A percentile compares a stretch with the other conserved stretches of the same genome.
These are phyloP conservation scores for Monilinia vaccinii-corymbosi DNA, from an alignment of 2,329 filamentous ascomycete species.

Conservation along the genomic window DNA sequence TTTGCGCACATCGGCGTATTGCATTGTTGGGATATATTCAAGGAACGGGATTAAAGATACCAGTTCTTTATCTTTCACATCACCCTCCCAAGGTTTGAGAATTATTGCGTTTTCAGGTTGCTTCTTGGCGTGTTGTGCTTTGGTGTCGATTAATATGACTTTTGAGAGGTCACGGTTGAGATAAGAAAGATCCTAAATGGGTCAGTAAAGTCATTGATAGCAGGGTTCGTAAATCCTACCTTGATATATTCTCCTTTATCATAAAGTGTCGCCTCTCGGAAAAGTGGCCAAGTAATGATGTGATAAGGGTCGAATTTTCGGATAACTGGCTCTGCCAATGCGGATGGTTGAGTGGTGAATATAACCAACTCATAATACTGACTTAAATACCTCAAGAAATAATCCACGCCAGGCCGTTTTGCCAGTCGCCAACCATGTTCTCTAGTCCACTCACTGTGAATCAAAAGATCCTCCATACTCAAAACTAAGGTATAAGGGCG, in stretches of 20 bases:
- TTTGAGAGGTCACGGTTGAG: slow-evolving; percentile 94
- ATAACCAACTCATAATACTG: slow-evolving; percentile 98
- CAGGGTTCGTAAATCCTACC: slow-evolving; percentile 39
- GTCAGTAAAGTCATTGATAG: slow-evolving; percentile 19
- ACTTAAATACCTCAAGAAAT: slow-evolving; percentile 92
- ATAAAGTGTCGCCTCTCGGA: slow-evolving; percentile 93
- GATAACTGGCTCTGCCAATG: slow-evolving; percentile 77
- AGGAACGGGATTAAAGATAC: slow-evolving; percentile 91
- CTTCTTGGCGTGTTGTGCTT: slow-evolving; percentile 68
- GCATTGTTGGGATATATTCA: slow-evolving; percentile 94
- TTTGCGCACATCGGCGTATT: slow-evolving; percentile 76
- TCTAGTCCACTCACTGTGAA: slow-evolving; percentile 90
- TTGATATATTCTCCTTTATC: slow-evolving; percentile 95
- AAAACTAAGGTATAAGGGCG: slow-evolving; percentile 89
- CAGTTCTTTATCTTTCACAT: slow-evolving; percentile 74
- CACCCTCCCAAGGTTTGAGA: slow-evolving; percentile 80
- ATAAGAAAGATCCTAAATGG: slow-evolving; percentile 77
- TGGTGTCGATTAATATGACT: slow-evolving; percentile 88
- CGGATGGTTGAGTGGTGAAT: slow-evolving; percentile 81
- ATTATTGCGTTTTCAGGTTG: slow-evolving; percentile 97
- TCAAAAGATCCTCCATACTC: slow-evolving; percentile 84
- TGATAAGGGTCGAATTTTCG: slow-evolving; percentile 92
- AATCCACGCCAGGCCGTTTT: slow-evolving; percentile 91
- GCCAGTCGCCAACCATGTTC: slow-evolving; percentile 93
- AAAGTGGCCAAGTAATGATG: slow-evolving; percentile 91